A percentile compares a stretch with the other conserved stretches of the same genome.
Conservation (phyloP, 768 basidiomycete species). For the Podaxis pistillaris region DNA sequence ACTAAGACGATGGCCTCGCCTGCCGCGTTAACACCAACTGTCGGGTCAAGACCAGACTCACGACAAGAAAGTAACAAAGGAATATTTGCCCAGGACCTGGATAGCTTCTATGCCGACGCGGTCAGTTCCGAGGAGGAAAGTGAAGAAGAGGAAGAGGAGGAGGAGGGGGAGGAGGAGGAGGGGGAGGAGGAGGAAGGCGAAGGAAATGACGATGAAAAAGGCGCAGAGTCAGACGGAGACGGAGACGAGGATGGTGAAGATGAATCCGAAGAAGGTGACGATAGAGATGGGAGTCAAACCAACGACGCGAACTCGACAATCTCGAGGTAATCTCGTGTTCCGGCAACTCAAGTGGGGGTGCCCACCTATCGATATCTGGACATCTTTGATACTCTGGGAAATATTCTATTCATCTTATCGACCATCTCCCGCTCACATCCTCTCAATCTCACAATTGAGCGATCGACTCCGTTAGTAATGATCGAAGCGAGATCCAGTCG, state of each 20-base stretch:
- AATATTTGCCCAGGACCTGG: slow-evolving; percentile 58
- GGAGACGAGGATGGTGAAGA: slow-evolving; percentile 30
- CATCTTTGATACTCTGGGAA: not conserved
- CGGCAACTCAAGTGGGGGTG: not conserved
- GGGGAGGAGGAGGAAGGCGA: slow-evolving; percentile 27
- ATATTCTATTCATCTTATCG: slow-evolving; percentile 10
- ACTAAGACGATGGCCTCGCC: slow-evolving; percentile 36
- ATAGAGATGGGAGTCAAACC: slow-evolving; percentile 15
- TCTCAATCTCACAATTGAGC: not conserved
- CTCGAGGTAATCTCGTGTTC: slow-evolving; percentile 1
- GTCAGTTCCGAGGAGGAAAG: slow-evolving; percentile 20
- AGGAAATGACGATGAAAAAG: slow-evolving; percentile 29
- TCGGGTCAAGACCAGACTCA: slow-evolving; percentile 40
- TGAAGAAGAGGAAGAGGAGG: slow-evolving; percentile 26
- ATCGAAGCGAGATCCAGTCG: slow-evolving; percentile 3
- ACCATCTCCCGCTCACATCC: not conserved
- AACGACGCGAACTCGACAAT: slow-evolving; percentile 10
- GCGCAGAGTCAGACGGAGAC: not conserved
- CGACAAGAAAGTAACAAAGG: slow-evolving; percentile 30
- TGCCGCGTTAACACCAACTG: slow-evolving; percentile 56
- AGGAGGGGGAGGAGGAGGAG: slow-evolving; percentile 27
- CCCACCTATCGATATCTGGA: slow-evolving; percentile 4
- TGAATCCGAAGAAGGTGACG: slow-evolving; percentile 23
- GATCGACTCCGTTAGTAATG: not conserved
- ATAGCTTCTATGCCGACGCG: slow-evolving; percentile 70